These are phyloP conservation scores for Ascochyta lentis DNA, from an alignment of 2,329 filamentous ascomycete genomes.

Conservation along the genomic window DNA sequence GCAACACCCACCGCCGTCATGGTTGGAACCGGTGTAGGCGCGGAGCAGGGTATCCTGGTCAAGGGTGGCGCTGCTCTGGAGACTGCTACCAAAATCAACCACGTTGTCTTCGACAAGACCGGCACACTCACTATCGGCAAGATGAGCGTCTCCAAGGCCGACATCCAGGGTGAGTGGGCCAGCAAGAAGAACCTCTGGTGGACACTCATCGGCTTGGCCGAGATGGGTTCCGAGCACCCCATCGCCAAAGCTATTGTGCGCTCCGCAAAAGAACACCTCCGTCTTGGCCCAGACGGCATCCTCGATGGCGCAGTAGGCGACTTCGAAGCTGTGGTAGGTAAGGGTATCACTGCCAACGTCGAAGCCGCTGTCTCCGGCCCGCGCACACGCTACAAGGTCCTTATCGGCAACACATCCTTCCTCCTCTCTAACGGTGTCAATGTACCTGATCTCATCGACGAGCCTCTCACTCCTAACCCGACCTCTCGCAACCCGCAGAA, in stretches of 20 bases:
- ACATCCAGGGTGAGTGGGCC: constrained; percentile 73
- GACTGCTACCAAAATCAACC: constrained; percentile 85
- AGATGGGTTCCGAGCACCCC: constrained; percentile 95
- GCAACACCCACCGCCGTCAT: constrained; percentile 97
- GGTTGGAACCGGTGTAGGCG: constrained; percentile 97
- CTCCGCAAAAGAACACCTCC: constrained; percentile 77
- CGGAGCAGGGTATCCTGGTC: constrained; percentile 95
- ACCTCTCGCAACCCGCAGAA: constrained; percentile 49
- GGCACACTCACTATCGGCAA: constrained; percentile 93
- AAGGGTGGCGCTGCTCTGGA: constrained; percentile 95
- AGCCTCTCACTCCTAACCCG: constrained; percentile 52
- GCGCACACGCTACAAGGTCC: constrained; percentile 75
- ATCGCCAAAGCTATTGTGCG: constrained; percentile 86
- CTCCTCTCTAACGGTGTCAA: constrained; percentile 73
- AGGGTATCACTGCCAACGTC: constrained; percentile 81
- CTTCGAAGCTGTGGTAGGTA: constrained; percentile 82
- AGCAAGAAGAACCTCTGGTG: constrained; percentile 82
- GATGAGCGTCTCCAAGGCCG: constrained; percentile 84
- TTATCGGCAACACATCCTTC: constrained; percentile 82
- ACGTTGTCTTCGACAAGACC: constrained; percentile 94
- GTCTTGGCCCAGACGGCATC: constrained; percentile 72
- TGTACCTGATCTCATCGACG: constrained; percentile 64
- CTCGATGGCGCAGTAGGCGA: constrained; percentile 86
- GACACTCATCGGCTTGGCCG: constrained; percentile 92
- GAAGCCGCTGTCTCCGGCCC: constrained; percentile 75